Evolutionary conservation across 257 asterid species (phyloP), one percentile per base, ranked within the genome.

Genomic region (Solanum etuberosum): DNA sequence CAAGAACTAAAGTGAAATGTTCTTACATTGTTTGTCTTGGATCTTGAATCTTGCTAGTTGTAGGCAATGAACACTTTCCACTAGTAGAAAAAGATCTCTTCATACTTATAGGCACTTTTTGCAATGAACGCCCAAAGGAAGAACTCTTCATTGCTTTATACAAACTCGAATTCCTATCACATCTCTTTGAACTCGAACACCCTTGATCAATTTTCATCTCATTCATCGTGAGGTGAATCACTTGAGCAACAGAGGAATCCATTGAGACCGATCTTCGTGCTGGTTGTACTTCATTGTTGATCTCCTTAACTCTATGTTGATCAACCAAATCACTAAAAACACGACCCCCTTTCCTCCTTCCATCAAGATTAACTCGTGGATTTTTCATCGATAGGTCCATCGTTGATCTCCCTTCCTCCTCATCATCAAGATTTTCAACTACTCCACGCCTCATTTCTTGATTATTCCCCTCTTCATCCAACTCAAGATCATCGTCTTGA

Each of bases 261-360:
- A 94, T 77, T 2, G 98, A 95, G 16, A 93, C 81, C 4, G 94
- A 92, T 78, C 98, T 93, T 88, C 98, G 90, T 25, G 90, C 89
- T 1, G 82, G 54, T 76, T 85, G 87, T 86, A 90, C 29, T 63
- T 89, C 93, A 32, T 85, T 92, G 35, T 71, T 90, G 20, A 35
- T 93, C 3, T 65, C 34, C 70, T 83, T 84, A 86, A 86, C 89
- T 7, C 90, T 57, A 11, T 51, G 90, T 63, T 59, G 90, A 73
- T 89, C 93, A 25, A 70, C 82, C 87, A 94, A 89, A 88, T 94
- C 96, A 38, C 96, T 94, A 2, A 83, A 83, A 5, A 90, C 94
- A 20, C 95, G 88, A 34, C 71, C n/a, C 83, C 84, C 77, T 2
- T 86, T 87, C 1, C 43, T 81, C 84, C 85, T 83, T 13, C 25